A percentile compares a stretch with the other conserved stretches of the same genome.
Evolutionary conservation across 1,284 basidiomycete species (phyloP).

Genomic region (Boletus albobrunnescens): DNA sequence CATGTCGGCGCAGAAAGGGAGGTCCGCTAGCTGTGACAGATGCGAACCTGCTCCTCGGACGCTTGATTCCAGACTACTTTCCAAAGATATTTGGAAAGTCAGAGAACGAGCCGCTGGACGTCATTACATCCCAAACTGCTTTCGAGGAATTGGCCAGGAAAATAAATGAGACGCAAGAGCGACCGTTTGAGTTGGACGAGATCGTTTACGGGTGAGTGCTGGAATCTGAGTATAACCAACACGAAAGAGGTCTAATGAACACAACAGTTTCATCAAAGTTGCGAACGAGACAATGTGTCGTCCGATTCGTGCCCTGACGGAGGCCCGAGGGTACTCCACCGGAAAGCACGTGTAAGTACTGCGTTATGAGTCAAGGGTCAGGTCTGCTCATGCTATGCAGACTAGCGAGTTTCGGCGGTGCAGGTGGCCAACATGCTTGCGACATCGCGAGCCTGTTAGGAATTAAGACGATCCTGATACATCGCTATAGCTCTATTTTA

Average conservation of each 20-base stretch:
- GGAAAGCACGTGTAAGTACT: conserved; percentile 65
- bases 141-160: conserved; percentile 29
- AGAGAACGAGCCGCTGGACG: conserved; percentile 68
- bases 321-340: conserved; percentile 84
- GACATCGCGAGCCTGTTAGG: conserved; percentile 66
- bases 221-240: neutral
- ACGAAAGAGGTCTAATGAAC: conserved; percentile 3
- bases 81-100: conserved; percentile 77
- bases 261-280: conserved; percentile 81
- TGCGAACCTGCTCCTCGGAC: conserved; percentile 72
- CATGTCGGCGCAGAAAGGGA: conserved; percentile 48
- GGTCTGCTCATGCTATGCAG: conserved; percentile 14
- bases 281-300: conserved; percentile 93
- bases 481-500: conserved; percentile 71
- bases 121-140: conserved; percentile 42
- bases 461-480: conserved; percentile 70
- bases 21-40: conserved; percentile 73
- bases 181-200: conserved; percentile 72
- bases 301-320: conserved; percentile 89
- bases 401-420: conserved; percentile 83
- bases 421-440: conserved; percentile 80
- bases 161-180: conserved; percentile 48
- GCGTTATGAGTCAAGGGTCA: neutral
- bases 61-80: conserved; percentile 66
- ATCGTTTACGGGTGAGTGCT: conserved; percentile 75